Conservation (phyloP, 2,329 filamentous ascomycete genomes). For the Paecilomyces dactylethromorphus region DNA sequence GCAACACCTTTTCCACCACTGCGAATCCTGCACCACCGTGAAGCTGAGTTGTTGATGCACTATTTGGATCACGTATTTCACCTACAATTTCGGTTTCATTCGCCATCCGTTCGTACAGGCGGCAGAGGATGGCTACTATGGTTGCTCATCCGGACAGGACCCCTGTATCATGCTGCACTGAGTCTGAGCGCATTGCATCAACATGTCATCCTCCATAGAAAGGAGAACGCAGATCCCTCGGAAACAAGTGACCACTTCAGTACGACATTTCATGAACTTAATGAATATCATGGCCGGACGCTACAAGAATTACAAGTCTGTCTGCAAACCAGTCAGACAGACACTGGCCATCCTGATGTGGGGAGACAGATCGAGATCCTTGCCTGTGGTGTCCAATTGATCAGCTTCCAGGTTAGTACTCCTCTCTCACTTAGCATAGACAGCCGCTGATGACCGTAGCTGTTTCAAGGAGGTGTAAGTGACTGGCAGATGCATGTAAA, state of each 20-base stretch:
- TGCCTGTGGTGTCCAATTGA: constrained; percentile 10
- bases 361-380: constrained; percentile 7
- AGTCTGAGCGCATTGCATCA: constrained; percentile 11
- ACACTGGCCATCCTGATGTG: background rate
- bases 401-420: constrained; percentile 9
- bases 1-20: background rate
- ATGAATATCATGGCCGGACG: constrained; percentile 8
- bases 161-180: constrained; percentile 10
- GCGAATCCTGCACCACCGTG: constrained; percentile 3
- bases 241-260: background rate
- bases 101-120: background rate
- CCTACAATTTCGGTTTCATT: constrained; percentile 10
- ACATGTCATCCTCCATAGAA: constrained; percentile 3
- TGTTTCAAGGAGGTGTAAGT: constrained; percentile 10
- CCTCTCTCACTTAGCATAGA: background rate
- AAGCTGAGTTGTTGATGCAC: constrained; percentile 11
- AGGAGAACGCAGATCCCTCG: background rate
- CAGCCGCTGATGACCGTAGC: constrained; percentile 1
- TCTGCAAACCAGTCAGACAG: constrained; percentile 6
- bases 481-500: constrained; percentile 11
- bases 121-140: constrained; percentile 10
- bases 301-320: constrained; percentile 7
- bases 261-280: constrained; percentile 6
- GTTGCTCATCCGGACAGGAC: constrained; percentile 7
- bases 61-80: constrained; percentile 12